A percentile compares a stretch with the other conserved stretches of the same genome.
Conservation (phyloP, 2,329 filamentous ascomycete genomes). For the Thermomyces lanuginosus region DNA sequence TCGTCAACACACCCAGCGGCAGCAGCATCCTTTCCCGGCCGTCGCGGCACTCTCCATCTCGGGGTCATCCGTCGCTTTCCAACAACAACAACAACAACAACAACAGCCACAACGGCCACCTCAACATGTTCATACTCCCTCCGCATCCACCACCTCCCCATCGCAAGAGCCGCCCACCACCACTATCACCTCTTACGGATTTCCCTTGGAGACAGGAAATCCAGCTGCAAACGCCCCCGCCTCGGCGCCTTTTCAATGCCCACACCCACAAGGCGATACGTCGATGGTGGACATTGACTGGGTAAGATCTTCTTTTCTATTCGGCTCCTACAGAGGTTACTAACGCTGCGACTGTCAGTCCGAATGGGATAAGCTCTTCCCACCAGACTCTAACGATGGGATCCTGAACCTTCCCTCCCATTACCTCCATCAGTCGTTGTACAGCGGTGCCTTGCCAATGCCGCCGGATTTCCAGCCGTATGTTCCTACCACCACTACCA, state of each 20-base stretch:
- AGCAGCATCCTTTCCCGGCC: too few species aligned
- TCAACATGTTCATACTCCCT: neutral
- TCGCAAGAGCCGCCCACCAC: neutral
- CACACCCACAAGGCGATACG: conserved; percentile 11
- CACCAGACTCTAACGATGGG: conserved; percentile 36
- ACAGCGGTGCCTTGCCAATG: conserved; percentile 5
- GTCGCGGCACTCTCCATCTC: too few species aligned
- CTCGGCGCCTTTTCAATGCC: conserved; percentile 1
- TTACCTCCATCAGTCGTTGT: conserved; percentile 7
- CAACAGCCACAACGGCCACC: conserved; percentile 1
- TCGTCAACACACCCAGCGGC: too few species aligned
- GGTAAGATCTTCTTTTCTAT: conserved; percentile 33
- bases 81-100: too few species aligned
- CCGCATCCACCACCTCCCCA: neutral
- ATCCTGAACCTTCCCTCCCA: conserved; percentile 33
- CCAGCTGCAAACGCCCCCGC: conserved; percentile 6
- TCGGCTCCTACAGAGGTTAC: neutral
- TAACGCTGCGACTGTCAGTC: conserved; percentile 8
- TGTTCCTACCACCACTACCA: conserved; percentile 1
- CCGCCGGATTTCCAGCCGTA: conserved; percentile 5
- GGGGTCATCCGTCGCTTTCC: too few species aligned
- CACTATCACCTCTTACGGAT: neutral
- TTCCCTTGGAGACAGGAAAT: conserved; percentile 4
- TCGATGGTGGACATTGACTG: conserved; percentile 45
- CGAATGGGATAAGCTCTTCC: conserved; percentile 22